Base-by-base conservation (phyloP, 371 early-diverging fungal species). In the Mortierella sp. region DNA sequence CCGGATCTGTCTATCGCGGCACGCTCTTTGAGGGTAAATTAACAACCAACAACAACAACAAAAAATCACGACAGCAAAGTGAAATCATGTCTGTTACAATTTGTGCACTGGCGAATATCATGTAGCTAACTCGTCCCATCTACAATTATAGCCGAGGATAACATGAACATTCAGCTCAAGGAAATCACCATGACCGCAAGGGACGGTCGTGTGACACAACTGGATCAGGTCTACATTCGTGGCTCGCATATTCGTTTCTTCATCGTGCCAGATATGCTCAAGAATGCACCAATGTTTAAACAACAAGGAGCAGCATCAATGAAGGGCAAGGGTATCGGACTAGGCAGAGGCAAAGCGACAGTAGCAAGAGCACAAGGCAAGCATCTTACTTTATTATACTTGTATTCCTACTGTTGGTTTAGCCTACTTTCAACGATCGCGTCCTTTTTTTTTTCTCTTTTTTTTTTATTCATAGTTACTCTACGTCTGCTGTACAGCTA, bases 251-350 rank as follows among this genome's bases (percentile, higher is more conserved):
- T 98, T 66, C 93, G 97, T 60, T 98, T 96, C 87, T 95, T 99
- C 77, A 93, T 98, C 64, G 96, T 98, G 20, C 99, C 99, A 35
- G 98, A 98, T 84, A 98, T 98, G 96, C 88, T 99, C 62, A 96
- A 96, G 89, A 97, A 98, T 83, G 98, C 98, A 24, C 98, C 99
- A 64, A 97, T 98, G 97, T 98, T 98, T 86, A 94, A 94, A 87
- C 90, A 91, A 64, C 90, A 94, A 49, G 93, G 92, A 32, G 94
- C 94, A 37, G 92, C 93, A 54, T 93, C 91, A 26, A 88, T 92
- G 75, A 95, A 94, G 85, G 94, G 95, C 55, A 89, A 92, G 84
- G 96, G 96, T 43, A 93, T 94, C 62, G 96, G 96, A 75, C 81
- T 95, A 72, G 95, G 94, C 47, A 90, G 95, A 85, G 95, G 95